Base-by-base conservation (phyloP, 2,329 filamentous ascomycete species). In the Microdochium nivale region DNA sequence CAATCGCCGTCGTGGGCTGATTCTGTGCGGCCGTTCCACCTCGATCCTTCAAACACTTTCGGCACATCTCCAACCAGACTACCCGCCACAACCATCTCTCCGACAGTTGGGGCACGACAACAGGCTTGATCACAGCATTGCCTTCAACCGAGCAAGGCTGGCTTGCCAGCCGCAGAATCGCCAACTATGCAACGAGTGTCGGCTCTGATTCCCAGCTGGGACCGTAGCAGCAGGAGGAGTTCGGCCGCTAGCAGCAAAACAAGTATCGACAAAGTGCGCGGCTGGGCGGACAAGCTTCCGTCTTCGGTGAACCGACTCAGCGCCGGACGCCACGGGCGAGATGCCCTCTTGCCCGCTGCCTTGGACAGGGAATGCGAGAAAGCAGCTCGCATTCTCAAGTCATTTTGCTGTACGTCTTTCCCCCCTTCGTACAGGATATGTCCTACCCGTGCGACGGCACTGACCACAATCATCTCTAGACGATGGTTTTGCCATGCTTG, bases 361-460 rank as follows among this genome's bases (percentile, higher is more conserved):
- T 75, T 96, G 49, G 91, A 96, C 65, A 86, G 87, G 59, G 91
- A 96, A 74, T 88, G 87, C 68, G 89, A 96, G 70, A 96, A 96
- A 72, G 88, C 90, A 47, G 90, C 90, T 53, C 79, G 90, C 52
- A 96, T 96, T 55, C 70, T 96, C 49, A 87, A 90, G 65, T 92
- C 88, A 30, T 96, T 96, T 70, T 95, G 90, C 75, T 88, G 86
- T 88, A 77, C 59, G 81, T 75, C 19, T 40, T 47, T 49, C 51
- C 48, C 50, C n/a, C 49, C 43, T 32, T 46, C 9, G 47, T 47
- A 37, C 23, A 49, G 51, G n/a, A 30, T 53, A 51, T 51, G 25
- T 51, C 48, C 48, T 54, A 60, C 52, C 58, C 58, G 52, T 54
- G 46, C 44, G 51, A 44, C 51, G 44, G 21, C 40, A 49, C 47